A percentile compares a stretch with the other conserved stretches of the same genome.
phyloP scores from a whole-genome alignment of 202 grass and related monocot genomes.

The Thinopyrum obtusiflorum region DNA sequence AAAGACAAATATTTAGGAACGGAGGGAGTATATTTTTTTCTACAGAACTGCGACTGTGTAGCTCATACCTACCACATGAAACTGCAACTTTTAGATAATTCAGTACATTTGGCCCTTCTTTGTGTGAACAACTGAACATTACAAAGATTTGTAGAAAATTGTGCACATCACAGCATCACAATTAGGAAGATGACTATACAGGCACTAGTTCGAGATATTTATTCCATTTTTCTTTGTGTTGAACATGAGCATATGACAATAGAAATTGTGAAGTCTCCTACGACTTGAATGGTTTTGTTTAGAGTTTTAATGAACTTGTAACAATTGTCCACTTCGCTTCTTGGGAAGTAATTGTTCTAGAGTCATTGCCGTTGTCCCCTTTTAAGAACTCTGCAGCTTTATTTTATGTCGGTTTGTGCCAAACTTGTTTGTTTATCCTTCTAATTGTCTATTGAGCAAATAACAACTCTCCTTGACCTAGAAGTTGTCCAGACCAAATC shows the following conservation, averaged over 20 bases:
- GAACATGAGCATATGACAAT: neutral
- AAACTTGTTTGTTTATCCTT: neutral
- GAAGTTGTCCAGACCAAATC: neutral
- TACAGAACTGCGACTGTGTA: no score
- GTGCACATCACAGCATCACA: neutral
- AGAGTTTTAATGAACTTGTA: neutral
- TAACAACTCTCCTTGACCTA: neutral
- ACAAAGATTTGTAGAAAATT: neutral
- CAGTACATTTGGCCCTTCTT: neutral
- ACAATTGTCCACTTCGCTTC: neutral
- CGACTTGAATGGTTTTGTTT: neutral
- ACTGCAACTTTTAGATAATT: neutral
- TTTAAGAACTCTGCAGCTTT: neutral
- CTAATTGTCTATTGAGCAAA: neutral
- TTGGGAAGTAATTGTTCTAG: neutral
- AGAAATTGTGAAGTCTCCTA: neutral
- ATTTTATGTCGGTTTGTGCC: neutral
- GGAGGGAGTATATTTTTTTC: no score
- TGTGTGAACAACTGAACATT: neutral
- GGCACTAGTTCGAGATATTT: neutral
- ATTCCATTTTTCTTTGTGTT: neutral
- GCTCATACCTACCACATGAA: neutral
- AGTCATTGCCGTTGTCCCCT: neutral
- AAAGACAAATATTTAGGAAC: no score
- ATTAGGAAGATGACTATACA: neutral